Percentiles rank a stretch among this genome's conserved stretches.
These are phyloP conservation scores for Fusarium chuoi DNA, from an alignment of 2,329 filamentous ascomycete genomes.

Conservation along the genomic window DNA sequence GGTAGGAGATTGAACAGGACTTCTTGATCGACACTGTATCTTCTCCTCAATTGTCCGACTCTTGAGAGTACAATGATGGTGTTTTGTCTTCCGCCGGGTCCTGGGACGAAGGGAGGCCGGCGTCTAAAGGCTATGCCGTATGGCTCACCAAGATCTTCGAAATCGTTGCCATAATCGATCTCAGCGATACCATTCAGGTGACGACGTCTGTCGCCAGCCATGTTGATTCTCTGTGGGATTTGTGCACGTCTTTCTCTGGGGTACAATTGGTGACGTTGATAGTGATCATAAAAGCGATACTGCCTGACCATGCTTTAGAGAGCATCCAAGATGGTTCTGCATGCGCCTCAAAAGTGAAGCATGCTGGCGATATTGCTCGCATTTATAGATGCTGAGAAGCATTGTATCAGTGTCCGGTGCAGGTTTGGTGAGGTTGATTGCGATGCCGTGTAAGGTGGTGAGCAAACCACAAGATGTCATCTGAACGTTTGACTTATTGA, in stretches of 20 bases:
- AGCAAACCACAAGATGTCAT: neutral
- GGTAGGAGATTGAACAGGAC: constrained; percentile 26
- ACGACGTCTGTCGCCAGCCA: neutral
- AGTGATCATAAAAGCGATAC: neutral
- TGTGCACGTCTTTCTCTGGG: neutral
- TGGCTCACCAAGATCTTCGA: neutral
- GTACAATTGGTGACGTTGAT: neutral
- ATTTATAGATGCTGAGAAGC: constrained; percentile 9
- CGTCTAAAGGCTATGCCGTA: neutral
- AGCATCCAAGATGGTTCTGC: neutral
- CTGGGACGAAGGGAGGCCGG: neutral
- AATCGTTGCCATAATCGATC: neutral
- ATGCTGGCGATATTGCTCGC: neutral
- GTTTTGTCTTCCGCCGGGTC: constrained; percentile 6
- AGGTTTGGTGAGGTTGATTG: constrained; percentile 11
- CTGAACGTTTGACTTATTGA: neutral
- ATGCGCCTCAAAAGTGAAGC: too few species aligned
- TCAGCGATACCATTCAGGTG: constrained; percentile 10
- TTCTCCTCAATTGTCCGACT: constrained; percentile 9
- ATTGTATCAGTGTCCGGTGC: neutral
- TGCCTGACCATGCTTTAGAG: neutral
- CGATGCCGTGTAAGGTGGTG: neutral
- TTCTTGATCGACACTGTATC: constrained; percentile 20
- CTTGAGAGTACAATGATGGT: constrained; percentile 14
- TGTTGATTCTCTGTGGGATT: neutral